Conservation (phyloP, 1,284 basidiomycete species). For the Marasmius oreades region DNA sequence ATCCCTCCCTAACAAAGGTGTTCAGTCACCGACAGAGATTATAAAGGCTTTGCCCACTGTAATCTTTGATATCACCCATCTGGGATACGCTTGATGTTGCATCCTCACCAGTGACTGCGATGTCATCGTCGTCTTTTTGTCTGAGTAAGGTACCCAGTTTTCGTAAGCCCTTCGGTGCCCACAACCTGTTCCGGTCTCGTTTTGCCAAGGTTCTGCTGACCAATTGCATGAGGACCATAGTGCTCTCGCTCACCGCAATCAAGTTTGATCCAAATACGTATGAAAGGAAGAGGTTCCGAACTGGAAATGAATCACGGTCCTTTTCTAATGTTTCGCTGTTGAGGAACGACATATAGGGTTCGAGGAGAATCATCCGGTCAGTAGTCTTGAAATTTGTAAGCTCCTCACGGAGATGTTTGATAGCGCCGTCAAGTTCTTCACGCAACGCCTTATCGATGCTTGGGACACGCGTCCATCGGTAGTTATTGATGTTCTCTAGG, state of each 20-base stretch:
- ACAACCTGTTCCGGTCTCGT: slow-evolving; percentile 38
- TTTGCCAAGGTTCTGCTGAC: slow-evolving; percentile 38
- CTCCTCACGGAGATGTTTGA: slow-evolving; percentile 32
- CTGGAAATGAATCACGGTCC: slow-evolving; percentile 18
- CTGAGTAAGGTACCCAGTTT: slow-evolving; percentile 35
- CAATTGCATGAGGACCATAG: slow-evolving; percentile 41
- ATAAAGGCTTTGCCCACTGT: slow-evolving; percentile 29
- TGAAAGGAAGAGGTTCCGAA: slow-evolving; percentile 42
- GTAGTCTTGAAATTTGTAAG: slow-evolving; percentile 37
- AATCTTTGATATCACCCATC: slow-evolving; percentile 26
- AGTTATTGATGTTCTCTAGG: slow-evolving; percentile 43
- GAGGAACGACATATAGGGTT: slow-evolving; percentile 41
- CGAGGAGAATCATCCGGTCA: slow-evolving; percentile 41
- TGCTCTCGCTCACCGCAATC: slow-evolving; percentile 35
- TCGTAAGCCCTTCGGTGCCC: slow-evolving; percentile 49
- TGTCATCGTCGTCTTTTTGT: slow-evolving; percentile 22
- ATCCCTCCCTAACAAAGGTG: slow-evolving; percentile 32
- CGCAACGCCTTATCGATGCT: slow-evolving; percentile 22
- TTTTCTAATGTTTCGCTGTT: slow-evolving; percentile 9
- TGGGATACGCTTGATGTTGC: slow-evolving; percentile 32
- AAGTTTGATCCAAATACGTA: slow-evolving; percentile 47
- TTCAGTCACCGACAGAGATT: not conserved
- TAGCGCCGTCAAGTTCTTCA: slow-evolving; percentile 34
- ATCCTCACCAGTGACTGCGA: slow-evolving; percentile 7
- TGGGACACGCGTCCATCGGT: slow-evolving; percentile 35